Evolutionary conservation across 306 rosid species (phyloP), one percentile per base, ranked within the genome.

Genomic region (Ceratonia siliqua): DNA sequence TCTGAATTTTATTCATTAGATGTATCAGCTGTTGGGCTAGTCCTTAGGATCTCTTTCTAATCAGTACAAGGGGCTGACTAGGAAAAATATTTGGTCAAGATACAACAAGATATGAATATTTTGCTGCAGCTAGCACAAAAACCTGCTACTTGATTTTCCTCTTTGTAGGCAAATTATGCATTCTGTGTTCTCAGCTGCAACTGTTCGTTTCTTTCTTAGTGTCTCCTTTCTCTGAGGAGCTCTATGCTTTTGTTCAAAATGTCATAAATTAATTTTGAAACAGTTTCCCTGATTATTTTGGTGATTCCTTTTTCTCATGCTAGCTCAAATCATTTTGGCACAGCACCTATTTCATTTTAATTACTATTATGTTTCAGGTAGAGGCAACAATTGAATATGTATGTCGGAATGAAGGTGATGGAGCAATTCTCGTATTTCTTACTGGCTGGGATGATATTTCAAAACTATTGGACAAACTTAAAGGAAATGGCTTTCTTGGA

Each of bases 391-490:
- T 94, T 79, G 98, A 94, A 74, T 80, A 91, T 78, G 85, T 89
- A 59, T 87, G 94, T 82, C 80, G 88, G 79, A 87, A 77, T 69
- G 98, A 88, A 81, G 89, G 83, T 77, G 83, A 78, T 62, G 98
- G 97, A 76, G 98, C 97, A 65, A 81, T 94, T 83, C 97, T 94
- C 45, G 93, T 94, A 38, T 94, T 94, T 86, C 92, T 94, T 52
- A 94, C 96, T 1, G 98, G 98, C 39, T 94, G 98, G 98, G 98
- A 94, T 74, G 98, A 94, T 61, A 94, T 94, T 43, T 89, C 97
- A 72, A 91, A 94, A 85, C 81, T 94, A 55, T 83, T 85, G 68
- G 98, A 89, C 70, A 85, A 91, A 85, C 81, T 89, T 83, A 87
- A 88, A 78, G 89, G 61, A 69, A 91, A 88, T 73, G 83, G 82